These are phyloP conservation scores for Rhizoclosmatium globosum DNA, from an alignment of 192 early-diverging fungal species.

Conservation along the genomic window DNA sequence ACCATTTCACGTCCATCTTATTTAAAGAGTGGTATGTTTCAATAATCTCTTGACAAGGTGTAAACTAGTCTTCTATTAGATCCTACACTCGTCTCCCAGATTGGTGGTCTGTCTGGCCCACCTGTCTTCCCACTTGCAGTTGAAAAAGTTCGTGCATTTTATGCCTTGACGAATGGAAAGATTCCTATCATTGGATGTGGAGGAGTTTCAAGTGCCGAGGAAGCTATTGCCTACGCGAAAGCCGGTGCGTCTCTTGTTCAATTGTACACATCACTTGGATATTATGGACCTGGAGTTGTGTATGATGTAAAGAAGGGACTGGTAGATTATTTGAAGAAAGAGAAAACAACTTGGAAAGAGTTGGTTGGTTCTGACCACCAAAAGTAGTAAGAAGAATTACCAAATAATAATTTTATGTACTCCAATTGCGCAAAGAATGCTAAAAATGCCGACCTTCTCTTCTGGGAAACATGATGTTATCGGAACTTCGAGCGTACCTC, in stretches of 20 bases:
- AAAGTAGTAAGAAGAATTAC: constrained; percentile 11
- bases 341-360: constrained; percentile 76
- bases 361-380: constrained; percentile 54
- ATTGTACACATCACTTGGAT: constrained; percentile 81
- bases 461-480: constrained; percentile 26
- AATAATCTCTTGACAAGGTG: neutral
- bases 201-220: constrained; percentile 77
- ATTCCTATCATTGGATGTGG: constrained; percentile 91
- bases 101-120: constrained; percentile 85
- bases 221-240: constrained; percentile 80
- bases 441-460: constrained; percentile 3
- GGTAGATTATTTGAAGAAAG: constrained; percentile 63
- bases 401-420: neutral
- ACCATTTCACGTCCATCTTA: constrained; percentile 75
- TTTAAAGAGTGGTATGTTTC: constrained; percentile 60
- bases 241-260: constrained; percentile 87
- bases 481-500: constrained; percentile 1
- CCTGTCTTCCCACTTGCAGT: constrained; percentile 78
- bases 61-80: constrained; percentile 7
- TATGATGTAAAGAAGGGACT: constrained; percentile 82
- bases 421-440: neutral
- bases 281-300: constrained; percentile 81
- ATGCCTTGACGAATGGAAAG: constrained; percentile 74
- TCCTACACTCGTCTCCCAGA: constrained; percentile 46
- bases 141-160: constrained; percentile 66